Evolutionary conservation across 257 asterid genomes (phyloP), one percentile per base, ranked within the genome.

Genomic region (Nicotiana sylvestris): DNA sequence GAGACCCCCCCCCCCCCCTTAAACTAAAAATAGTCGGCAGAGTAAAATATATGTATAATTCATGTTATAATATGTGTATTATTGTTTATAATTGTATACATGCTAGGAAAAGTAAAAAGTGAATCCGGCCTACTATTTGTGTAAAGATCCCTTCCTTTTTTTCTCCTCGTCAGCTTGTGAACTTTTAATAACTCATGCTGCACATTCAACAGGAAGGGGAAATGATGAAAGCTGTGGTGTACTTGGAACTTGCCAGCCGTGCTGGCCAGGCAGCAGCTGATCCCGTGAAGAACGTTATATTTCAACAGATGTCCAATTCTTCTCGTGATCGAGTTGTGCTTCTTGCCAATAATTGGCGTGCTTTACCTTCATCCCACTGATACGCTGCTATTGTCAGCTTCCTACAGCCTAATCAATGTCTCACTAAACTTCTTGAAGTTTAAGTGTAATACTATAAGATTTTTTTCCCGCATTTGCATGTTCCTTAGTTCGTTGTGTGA

Each of bases 171-270:
- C 18, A 37, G 58, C 57, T 33, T 10, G 57, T 69, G 53, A 67
- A 0, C 30, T 35, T 67, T 67, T 5, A 39, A 67, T 51, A 8
- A 68, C 77, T 35, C 15, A 16, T 9, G 55, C 30, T 9, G 30
- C 58, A 70, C 21, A 11, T 83, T 82, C 84, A 61, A 81, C 92
- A 96, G 99, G 98, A 92, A 88, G 97, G 97, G 76, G 94, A 96
- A 67, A 93, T 90, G 98, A 86, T 93, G 97, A 91, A 90, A 92
- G 98, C 99, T 27, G 92, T 96, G 81, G 93, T 93, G 81, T 96
- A 96, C 88, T 84, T 96, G 85, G 99, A 96, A 89, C 93, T 96
- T 77, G 98, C 99, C 37, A 85, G 84, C 2, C 89, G 94, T 55
- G 92, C 97, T 4, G 99, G 98, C 15, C 97, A 93, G 87, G 82